Conservation (phyloP, 1,139 yeast species). For the Taphrina wiesneri region DNA sequence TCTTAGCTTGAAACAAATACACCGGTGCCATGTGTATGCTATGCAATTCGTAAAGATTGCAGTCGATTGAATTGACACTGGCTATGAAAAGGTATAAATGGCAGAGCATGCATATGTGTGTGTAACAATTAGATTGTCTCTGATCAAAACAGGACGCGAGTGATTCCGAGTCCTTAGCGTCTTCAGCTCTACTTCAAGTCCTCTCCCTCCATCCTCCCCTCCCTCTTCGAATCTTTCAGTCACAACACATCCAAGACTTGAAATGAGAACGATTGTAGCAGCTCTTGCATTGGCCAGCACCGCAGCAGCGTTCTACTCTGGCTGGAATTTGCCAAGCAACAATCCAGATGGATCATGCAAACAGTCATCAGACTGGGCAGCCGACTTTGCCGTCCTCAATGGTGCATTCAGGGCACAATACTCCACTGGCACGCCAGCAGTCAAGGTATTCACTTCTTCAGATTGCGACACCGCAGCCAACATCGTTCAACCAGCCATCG, state of each 20-base stretch:
- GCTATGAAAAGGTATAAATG: too few species aligned
- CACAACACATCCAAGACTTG: not conserved
- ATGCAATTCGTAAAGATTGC: too few species aligned
- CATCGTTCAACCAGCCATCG: conserved; percentile 71
- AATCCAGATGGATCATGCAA: conserved; percentile 71
- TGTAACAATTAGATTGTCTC: not conserved
- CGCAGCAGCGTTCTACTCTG: conserved; percentile 11
- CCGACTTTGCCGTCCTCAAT: conserved; percentile 61
- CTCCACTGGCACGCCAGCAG: conserved; percentile 53
- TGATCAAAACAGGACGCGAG: too few species aligned
- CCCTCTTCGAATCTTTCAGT: not conserved
- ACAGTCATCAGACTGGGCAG: conserved; percentile 61
- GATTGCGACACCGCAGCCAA: conserved; percentile 82
- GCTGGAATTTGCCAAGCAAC: conserved; percentile 48
- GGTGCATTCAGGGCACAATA: conserved; percentile 51
- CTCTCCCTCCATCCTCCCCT: not conserved
- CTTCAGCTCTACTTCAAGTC: not conserved
- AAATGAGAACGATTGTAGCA: not conserved
- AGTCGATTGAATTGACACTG: too few species aligned
- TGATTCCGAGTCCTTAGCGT: too few species aligned
- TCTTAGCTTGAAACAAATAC: too few species aligned
- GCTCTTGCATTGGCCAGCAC: not conserved
- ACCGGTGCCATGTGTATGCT: too few species aligned
- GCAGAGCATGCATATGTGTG: not conserved
- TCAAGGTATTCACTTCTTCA: conserved; percentile 82